Evolutionary conservation across 1,284 basidiomycete genomes (phyloP).

Genomic region (Cryptococcus jaspeensis): DNA sequence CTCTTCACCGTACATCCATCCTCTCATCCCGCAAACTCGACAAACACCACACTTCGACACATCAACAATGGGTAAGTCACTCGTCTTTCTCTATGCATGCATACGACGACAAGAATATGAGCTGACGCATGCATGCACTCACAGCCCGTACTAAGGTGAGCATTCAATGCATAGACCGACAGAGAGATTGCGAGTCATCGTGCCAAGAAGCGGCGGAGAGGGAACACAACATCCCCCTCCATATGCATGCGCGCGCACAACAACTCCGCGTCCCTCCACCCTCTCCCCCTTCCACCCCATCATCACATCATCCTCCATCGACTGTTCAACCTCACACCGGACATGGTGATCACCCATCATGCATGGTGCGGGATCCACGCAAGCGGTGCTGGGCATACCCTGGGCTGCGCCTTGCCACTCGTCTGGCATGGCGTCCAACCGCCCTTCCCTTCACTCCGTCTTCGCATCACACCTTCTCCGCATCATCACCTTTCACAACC

Average conservation of each 20-base stretch:
- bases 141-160: constrained; percentile 42
- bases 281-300: not conserved
- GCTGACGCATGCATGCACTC: constrained; percentile 12
- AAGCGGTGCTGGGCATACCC: too few relatives aligned
- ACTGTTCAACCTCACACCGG: not conserved
- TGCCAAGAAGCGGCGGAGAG: constrained; percentile 8
- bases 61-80: constrained; percentile 27
- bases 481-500: too few relatives aligned
- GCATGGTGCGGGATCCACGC: too few relatives aligned
- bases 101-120: not conserved
- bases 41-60: not conserved
- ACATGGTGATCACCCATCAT: not conserved
- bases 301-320: not conserved
- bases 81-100: constrained; percentile 7
- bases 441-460: not conserved
- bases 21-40: not conserved
- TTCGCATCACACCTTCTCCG: too few relatives aligned
- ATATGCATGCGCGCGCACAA: not conserved
- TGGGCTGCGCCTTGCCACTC: too few relatives aligned
- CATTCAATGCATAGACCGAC: not conserved
- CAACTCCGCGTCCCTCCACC: not conserved
- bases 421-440: too few relatives aligned
- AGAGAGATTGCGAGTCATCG: not conserved
- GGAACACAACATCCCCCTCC: not conserved
- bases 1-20: not conserved